Conservation (phyloP, 2,329 filamentous ascomycete genomes). For the Pseudogymnoascus sp. region DNA sequence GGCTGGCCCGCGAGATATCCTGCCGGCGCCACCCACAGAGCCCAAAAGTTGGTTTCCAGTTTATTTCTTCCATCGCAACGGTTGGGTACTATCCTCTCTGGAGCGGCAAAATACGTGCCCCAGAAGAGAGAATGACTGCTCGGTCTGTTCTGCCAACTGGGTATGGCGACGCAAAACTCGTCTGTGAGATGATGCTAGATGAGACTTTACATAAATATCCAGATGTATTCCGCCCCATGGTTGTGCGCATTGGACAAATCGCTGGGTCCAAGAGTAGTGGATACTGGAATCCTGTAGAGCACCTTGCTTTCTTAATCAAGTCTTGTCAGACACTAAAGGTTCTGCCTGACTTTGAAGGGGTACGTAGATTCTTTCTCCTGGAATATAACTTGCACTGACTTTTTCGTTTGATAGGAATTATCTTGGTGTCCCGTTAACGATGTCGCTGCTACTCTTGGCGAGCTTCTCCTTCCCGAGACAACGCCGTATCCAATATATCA, state of each 20-base stretch:
- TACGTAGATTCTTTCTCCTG: too few relatives aligned
- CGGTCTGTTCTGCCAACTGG: slow-evolving; percentile 38
- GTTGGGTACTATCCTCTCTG: slow-evolving; percentile 4
- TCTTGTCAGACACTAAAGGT: slow-evolving; percentile 39
- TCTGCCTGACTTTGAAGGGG: slow-evolving; percentile 36
- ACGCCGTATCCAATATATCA: too few relatives aligned
- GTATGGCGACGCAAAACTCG: slow-evolving; percentile 46
- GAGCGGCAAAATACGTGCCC: too few relatives aligned
- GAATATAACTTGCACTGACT: too few relatives aligned
- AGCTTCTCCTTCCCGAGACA: too few relatives aligned
- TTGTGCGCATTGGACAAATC: slow-evolving; percentile 45
- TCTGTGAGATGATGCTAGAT: slow-evolving; percentile 44
- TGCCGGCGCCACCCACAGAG: too few relatives aligned
- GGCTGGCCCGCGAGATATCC: too few relatives aligned
- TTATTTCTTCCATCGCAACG: slow-evolving; percentile 37
- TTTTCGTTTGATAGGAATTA: too few relatives aligned
- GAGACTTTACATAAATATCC: slow-evolving; percentile 39
- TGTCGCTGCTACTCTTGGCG: too few relatives aligned
- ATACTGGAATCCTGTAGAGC: slow-evolving; percentile 48
- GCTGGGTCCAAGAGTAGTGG: slow-evolving; percentile 42
- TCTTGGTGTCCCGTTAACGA: too few relatives aligned
- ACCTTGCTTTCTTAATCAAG: slow-evolving; percentile 44
- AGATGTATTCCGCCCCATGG: slow-evolving; percentile 35
- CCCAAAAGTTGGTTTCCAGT: slow-evolving; percentile 28
- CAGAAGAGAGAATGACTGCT: slow-evolving; percentile 37